Conservation (phyloP, 495 filamentous ascomycete genomes). For the Aspergillus carlsbadensis region DNA sequence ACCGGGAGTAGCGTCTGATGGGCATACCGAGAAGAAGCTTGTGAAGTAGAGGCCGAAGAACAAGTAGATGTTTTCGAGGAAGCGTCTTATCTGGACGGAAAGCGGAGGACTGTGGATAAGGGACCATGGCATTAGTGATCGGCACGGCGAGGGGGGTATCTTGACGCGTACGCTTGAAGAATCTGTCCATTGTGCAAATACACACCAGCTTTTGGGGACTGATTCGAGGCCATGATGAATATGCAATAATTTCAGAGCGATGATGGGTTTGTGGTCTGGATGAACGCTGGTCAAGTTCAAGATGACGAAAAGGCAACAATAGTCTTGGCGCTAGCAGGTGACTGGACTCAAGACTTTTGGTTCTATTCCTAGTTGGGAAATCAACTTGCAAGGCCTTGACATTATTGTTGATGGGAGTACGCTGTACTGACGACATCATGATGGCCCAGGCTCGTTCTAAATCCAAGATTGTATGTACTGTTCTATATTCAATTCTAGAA, state of each 20-base stretch:
- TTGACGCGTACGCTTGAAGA: slow-evolving; percentile 29
- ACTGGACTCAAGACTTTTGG: too few relatives aligned
- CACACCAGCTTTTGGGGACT: slow-evolving; percentile 28
- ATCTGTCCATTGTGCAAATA: slow-evolving; percentile 43
- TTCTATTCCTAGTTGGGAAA: slow-evolving; percentile 1
- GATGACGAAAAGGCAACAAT: background rate
- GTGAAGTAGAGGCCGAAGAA: slow-evolving; percentile 44
- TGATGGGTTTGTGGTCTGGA: background rate
- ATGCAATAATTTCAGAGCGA: background rate
- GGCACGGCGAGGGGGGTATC: slow-evolving; percentile 17
- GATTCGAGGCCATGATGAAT: slow-evolving; percentile 26
- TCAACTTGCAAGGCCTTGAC: too few relatives aligned
- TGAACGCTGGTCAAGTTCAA: slow-evolving; percentile 1
- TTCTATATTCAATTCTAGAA: slow-evolving; percentile 3
- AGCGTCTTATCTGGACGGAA: slow-evolving; percentile 42
- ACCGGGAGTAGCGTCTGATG: background rate
- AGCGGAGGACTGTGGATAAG: slow-evolving; percentile 38
- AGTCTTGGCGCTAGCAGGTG: slow-evolving; percentile 11
- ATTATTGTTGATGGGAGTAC: too few relatives aligned
- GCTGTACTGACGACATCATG: too few relatives aligned
- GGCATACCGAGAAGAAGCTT: slow-evolving; percentile 43
- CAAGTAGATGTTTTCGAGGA: slow-evolving; percentile 44
- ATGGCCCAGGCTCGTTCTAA: too few relatives aligned
- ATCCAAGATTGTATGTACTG: background rate
- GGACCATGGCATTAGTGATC: slow-evolving; percentile 22